Conservation (phyloP, 2,329 filamentous ascomycete species). For the Rhinocladiella similis region DNA sequence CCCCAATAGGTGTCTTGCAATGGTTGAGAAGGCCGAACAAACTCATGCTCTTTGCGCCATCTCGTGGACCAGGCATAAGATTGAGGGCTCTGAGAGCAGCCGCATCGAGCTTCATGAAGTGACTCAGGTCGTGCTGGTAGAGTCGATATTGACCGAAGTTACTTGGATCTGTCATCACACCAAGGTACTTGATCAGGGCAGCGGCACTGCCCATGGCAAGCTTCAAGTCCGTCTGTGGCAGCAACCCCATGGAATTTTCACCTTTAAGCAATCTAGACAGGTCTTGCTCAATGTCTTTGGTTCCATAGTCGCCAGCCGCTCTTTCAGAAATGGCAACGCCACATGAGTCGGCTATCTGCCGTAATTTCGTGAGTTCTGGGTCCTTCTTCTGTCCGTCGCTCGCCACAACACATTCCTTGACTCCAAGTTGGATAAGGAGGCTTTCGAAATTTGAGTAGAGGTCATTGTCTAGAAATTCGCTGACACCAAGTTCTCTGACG, state of each 20-base stretch:
- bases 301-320: constrained; percentile 73
- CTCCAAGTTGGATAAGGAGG: constrained; percentile 90
- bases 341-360: constrained; percentile 87
- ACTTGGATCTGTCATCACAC: constrained; percentile 82
- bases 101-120: constrained; percentile 98
- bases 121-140: constrained; percentile 93
- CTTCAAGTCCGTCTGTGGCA: constrained; percentile 91
- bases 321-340: constrained; percentile 87
- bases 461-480: constrained; percentile 98
- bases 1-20: constrained; percentile 94
- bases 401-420: constrained; percentile 90
- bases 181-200: constrained; percentile 90
- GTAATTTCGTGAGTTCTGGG: constrained; percentile 81
- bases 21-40: constrained; percentile 91
- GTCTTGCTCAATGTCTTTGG: constrained; percentile 93
- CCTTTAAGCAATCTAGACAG: constrained; percentile 83
- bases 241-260: constrained; percentile 70
- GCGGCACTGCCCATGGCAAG: constrained; percentile 94
- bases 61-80: constrained; percentile 91
- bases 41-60: constrained; percentile 97
- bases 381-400: constrained; percentile 79
- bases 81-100: constrained; percentile 92
- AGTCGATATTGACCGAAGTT: constrained; percentile 98
- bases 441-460: constrained; percentile 98
- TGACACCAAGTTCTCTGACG: constrained; percentile 90